These are phyloP conservation scores for Cladochytrium tenue DNA, from an alignment of 371 early-diverging fungal genomes.

Conservation along the genomic window DNA sequence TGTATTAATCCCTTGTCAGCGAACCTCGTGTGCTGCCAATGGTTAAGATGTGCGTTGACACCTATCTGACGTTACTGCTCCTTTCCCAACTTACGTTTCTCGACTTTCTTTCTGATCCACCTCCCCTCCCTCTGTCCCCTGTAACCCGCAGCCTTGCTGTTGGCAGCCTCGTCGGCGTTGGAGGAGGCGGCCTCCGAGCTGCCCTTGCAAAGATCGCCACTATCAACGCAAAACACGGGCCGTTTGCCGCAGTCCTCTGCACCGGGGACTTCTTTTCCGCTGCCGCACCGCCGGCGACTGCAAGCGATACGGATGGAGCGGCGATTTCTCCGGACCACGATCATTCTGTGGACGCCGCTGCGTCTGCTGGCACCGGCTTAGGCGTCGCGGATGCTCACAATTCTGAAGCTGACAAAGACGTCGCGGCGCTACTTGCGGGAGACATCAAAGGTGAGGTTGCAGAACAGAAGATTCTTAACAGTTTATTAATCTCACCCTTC, in stretches of 20 bases:
- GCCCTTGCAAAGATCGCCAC: constrained; percentile 70
- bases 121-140: too few species aligned
- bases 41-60: too few species aligned
- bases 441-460: constrained; percentile 57
- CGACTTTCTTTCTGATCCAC: too few species aligned
- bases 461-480: not conserved
- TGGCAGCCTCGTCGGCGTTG: not conserved
- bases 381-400: too few species aligned
- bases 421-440: constrained; percentile 43
- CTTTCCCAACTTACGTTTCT: too few species aligned
- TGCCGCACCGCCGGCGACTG: constrained; percentile 42
- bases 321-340: too few species aligned
- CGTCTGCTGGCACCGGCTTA: too few species aligned
- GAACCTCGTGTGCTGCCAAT: too few species aligned
- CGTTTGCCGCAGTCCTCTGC: constrained; percentile 78
- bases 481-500: not conserved
- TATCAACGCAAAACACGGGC: constrained; percentile 78
- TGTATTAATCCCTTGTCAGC: too few species aligned
- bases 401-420: not conserved
- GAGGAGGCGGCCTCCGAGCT: constrained; percentile 39
- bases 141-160: not conserved
- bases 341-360: too few species aligned
- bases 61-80: too few species aligned
- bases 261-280: constrained; percentile 80
- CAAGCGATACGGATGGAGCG: constrained; percentile 42